Evolutionary conservation across 1,284 basidiomycete genomes (phyloP), one percentile per base, ranked within the genome.

Genomic region (Caloboletus firmus): DNA sequence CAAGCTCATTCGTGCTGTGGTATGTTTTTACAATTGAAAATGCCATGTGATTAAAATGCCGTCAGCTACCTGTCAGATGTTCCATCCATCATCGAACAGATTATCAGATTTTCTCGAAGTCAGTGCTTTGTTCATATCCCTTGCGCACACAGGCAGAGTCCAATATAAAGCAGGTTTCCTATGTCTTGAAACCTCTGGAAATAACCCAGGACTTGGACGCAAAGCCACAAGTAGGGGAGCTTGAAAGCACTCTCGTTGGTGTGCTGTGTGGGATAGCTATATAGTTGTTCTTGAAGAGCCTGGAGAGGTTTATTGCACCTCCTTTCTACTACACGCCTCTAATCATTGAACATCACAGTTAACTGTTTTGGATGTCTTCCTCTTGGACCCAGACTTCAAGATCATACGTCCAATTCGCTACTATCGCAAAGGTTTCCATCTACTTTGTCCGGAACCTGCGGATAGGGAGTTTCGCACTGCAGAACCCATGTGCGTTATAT

Each of bases 91-190:
- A 42, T 86, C 93, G 1, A 99, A 98, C 66, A 85, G 95, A 24
- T 74, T 99, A 0, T 89, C 91, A 56, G 87, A 87, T n/a, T 99
- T 99, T 74, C 83, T 99, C 51, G 97, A 99, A 72, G 82, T 99
- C 45, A 95, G 93, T 45, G 88, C 95, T 0, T 76, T 99, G 28
- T 95, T 91, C 3, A 84, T 98, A 51, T 74, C 85, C 7, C 81
- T 96, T 8, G 93, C 95, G 0, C 89, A 85, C 36, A 84, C 87
- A 6, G 93, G 93, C 8, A 95, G 95, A 3, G 70, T 78, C 9
- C 91, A 93, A 64, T 87, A 90, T 62, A 99, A 99, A 73, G 95
- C 93, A 10, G 96, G 97, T 0, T 92, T 87, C 66, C 75, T 99
- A 31, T 74, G 76, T 56, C 77, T 89, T 13, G 79, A 85, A 54